Base-by-base conservation (phyloP, 2,329 filamentous ascomycete genomes). In the Apiospora aurea region DNA sequence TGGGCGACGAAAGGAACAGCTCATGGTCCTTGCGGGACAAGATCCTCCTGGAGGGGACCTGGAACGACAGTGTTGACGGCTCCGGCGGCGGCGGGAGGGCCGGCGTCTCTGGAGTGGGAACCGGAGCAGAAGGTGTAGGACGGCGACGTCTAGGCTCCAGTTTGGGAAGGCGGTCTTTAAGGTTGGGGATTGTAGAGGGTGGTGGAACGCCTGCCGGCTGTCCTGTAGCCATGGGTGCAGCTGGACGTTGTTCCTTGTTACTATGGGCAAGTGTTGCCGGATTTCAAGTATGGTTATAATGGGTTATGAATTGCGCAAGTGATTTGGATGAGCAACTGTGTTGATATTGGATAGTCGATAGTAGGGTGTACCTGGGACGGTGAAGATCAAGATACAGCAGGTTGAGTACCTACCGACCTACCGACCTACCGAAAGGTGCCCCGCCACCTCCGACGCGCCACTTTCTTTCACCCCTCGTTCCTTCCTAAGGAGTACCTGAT, bases 21-120 rank as follows among this genome's bases (percentile, higher is more conserved):
- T 93, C 87, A 80, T 97, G 95, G 76, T 99, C 96, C 68, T 89
- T 85, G 2, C 86, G 86, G 3, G 95, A 96, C 16, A 99, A 85
- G 70, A 99, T 98, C 11, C 95, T 90, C 73, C 95, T 89, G 16
- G 87, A 89, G 0, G 96, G 96, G 7, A 84, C 85, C 72, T 86
- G 84, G 84, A 94, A 97, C 7, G 82, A 83, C 66, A 83, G 86
- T 70, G 88, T 86, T 53, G 87, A 85, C 73, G 90, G 87, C 72
- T 29, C 43, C n/a, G 92, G 91, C 24, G 92, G 91, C 67, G 90
- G 81, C 46, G 94, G 91, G 11, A 98, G 87, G 51, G 87, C 80
- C 67, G 95, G 95, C 41, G 95, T 97, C 76, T 89, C 86, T 73
- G 95, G 95, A 66, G 93, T 86, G 74, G 94, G 92, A 38, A 85